Conservation (phyloP, 2,329 filamentous ascomycete species). For the Ilyonectria mors-panacis region DNA sequence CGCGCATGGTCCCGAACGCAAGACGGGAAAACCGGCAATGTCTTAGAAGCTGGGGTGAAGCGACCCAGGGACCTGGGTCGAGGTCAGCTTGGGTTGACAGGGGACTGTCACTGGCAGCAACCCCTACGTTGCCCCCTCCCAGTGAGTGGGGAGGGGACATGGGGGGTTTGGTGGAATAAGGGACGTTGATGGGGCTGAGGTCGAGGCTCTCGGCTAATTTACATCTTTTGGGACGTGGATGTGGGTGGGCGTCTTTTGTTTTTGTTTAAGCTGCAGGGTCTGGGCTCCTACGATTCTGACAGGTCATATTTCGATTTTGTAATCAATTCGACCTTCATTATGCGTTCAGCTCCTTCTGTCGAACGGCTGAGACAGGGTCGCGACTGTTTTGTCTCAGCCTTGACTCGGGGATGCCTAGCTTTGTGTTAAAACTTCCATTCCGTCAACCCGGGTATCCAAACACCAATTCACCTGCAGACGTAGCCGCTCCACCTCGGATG, state of each 20-base stretch:
- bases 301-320: conserved; percentile 39
- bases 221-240: background rate
- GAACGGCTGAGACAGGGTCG: conserved; percentile 6
- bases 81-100: conserved; percentile 15
- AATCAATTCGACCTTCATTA: conserved; percentile 28
- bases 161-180: background rate
- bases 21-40: conserved; percentile 51
- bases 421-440: background rate
- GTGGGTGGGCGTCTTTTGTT: conserved; percentile 11
- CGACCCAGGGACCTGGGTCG: conserved; percentile 29
- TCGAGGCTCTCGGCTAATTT: conserved; percentile 31
- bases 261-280: conserved; percentile 33
- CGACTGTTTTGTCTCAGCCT: conserved; percentile 4
- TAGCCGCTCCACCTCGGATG: background rate
- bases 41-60: conserved; percentile 32
- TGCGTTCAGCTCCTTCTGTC: conserved; percentile 27
- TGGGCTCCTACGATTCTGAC: conserved; percentile 30
- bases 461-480: background rate
- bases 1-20: conserved; percentile 49
- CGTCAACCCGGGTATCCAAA: background rate
- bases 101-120: background rate
- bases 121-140: background rate
- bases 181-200: conserved; percentile 4
- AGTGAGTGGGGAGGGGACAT: conserved; percentile 7
- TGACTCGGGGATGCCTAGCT: conserved; percentile 35